Evolutionary conservation across 805 yeast genomes (phyloP).

Genomic region (Isabelozyma gotoi): DNA sequence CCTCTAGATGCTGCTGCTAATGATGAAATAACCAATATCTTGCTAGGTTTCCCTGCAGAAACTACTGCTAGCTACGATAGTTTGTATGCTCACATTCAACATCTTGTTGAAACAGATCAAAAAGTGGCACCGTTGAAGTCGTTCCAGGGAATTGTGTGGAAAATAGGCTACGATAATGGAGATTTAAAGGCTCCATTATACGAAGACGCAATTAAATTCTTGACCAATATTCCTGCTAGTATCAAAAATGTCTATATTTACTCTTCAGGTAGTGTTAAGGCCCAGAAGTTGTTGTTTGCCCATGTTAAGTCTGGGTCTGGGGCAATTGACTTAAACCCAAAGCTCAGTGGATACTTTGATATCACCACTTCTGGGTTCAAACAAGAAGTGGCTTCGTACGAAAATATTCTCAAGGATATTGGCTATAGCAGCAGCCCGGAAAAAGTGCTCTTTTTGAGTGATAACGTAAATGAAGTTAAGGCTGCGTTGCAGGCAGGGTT

Average conservation of each 20-base stretch:
- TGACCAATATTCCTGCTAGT: conserved; percentile 39
- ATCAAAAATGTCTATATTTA: conserved; percentile 58
- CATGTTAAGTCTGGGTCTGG: conserved; percentile 47
- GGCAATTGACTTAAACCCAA: conserved; percentile 50
- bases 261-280: conserved; percentile 86
- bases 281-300: conserved; percentile 76
- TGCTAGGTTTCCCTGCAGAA: conserved; percentile 48
- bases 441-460: conserved; percentile 69
- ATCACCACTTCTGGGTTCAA: conserved; percentile 83
- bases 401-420: conserved; percentile 48
- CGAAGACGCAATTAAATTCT: conserved; percentile 63
- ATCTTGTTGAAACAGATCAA: conserved; percentile 62
- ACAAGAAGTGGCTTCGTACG: conserved; percentile 55
- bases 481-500: conserved; percentile 75
- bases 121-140: conserved; percentile 77
- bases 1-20: conserved; percentile 25
- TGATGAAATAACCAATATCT: conserved; percentile 26
- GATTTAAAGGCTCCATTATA: conserved; percentile 76
- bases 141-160: conserved; percentile 85
- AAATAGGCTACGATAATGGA: conserved; percentile 73
- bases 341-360: conserved; percentile 73
- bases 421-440: conserved; percentile 24
- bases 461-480: conserved; percentile 70
- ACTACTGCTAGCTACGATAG: conserved; percentile 19
- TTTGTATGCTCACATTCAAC: conserved; percentile 49